These are phyloP conservation scores for Terana coerulea DNA, from an alignment of 768 basidiomycete species.

Conservation along the genomic window DNA sequence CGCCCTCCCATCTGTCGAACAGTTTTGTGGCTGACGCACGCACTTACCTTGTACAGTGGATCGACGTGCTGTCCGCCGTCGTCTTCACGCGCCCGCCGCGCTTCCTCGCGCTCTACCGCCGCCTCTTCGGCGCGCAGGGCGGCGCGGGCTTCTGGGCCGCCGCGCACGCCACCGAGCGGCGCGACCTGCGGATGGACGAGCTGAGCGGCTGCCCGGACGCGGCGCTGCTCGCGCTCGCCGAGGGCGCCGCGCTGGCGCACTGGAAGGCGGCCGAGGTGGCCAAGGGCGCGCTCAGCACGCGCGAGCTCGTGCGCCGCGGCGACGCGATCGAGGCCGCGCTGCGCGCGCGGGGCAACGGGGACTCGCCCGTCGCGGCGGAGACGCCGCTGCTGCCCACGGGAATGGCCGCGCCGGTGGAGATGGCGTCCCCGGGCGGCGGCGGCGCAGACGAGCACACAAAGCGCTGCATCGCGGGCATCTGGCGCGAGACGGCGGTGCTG, in stretches of 20 bases:
- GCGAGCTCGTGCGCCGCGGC: slow-evolving; percentile 72
- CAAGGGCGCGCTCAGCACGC: slow-evolving; percentile 65
- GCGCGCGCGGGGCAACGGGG: slow-evolving; percentile 21
- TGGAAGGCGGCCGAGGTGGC: slow-evolving; percentile 69
- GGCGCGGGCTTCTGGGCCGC: slow-evolving; percentile 40
- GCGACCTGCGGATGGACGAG: slow-evolving; percentile 57
- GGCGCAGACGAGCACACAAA: slow-evolving; percentile 34
- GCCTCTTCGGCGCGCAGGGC: slow-evolving; percentile 50
- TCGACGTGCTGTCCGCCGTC: slow-evolving; percentile 71
- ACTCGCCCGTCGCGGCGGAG: slow-evolving; percentile 9
- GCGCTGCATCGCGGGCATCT: slow-evolving; percentile 49
- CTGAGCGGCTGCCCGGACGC: slow-evolving; percentile 79
- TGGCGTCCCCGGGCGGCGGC: slow-evolving; percentile 18
- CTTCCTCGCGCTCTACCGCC: slow-evolving; percentile 62
- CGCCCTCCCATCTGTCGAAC: not conserved
- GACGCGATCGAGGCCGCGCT: slow-evolving; percentile 67
- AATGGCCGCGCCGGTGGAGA: slow-evolving; percentile 4
- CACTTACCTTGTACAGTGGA: slow-evolving; percentile 48
- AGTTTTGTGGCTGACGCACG: not conserved
- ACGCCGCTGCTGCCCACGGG: slow-evolving; percentile 4
- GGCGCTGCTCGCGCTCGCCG: slow-evolving; percentile 70
- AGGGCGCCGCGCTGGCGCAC: slow-evolving; percentile 65
- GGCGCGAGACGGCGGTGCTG: slow-evolving; percentile 60
- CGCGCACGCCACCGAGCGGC: slow-evolving; percentile 29
- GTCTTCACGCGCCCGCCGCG: slow-evolving; percentile 59